These are phyloP conservation scores for Paramyrothecium sp. DNA, from an alignment of 2,329 filamentous ascomycete genomes.

Conservation along the genomic window DNA sequence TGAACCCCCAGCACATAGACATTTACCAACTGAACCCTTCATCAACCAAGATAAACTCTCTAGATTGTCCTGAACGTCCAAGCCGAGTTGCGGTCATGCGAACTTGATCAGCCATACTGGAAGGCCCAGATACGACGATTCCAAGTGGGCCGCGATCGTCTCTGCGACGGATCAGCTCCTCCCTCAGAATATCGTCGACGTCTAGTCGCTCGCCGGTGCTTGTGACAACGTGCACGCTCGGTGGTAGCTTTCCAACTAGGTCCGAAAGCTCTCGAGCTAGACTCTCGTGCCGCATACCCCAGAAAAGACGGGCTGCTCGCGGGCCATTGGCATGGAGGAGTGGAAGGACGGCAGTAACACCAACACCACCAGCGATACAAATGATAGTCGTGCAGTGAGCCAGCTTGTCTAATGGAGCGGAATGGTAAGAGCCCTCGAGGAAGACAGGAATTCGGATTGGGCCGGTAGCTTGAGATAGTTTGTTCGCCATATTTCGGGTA, in stretches of 20 bases:
- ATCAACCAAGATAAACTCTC: constrained; percentile 20
- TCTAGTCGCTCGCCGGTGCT: constrained; percentile 18
- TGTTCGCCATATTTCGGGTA: constrained; percentile 15
- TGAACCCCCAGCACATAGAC: not conserved
- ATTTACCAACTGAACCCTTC: constrained; percentile 24
- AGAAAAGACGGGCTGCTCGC: constrained; percentile 18
- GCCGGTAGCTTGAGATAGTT: constrained; percentile 1
- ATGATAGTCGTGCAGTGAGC: constrained; percentile 21
- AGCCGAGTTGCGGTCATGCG: constrained; percentile 19
- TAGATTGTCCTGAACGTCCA: constrained; percentile 10
- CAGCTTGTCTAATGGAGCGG: constrained; percentile 15
- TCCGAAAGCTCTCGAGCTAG: constrained; percentile 12
- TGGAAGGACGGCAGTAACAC: constrained; percentile 27
- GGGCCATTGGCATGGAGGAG: constrained; percentile 12
- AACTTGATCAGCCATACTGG: constrained; percentile 25
- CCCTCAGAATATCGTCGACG: constrained; percentile 15
- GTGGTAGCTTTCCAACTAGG: constrained; percentile 11
- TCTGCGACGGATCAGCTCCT: constrained; percentile 12
- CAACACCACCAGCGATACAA: constrained; percentile 29
- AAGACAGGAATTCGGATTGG: constrained; percentile 17
- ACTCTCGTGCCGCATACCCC: constrained; percentile 17
- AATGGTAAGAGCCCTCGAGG: constrained; percentile 25
- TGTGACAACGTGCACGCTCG: constrained; percentile 16
- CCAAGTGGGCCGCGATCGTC: constrained; percentile 15
- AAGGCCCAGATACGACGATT: constrained; percentile 26